Evolutionary conservation across 371 early-diverging fungal species (phyloP).

Genomic region (Mucor mucedo): DNA sequence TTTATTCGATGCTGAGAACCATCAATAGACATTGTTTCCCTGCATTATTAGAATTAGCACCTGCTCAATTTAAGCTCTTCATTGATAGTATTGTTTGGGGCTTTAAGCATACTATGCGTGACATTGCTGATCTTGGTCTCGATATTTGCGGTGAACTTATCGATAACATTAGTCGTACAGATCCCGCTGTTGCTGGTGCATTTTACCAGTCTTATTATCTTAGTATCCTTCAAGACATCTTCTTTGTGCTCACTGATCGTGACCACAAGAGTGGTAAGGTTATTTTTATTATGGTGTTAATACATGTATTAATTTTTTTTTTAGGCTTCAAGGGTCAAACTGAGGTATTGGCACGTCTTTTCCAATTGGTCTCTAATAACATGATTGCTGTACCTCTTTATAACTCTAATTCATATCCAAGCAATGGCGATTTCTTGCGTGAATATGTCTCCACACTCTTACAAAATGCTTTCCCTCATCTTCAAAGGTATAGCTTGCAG

Average conservation of each 20-base stretch:
- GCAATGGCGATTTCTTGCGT: slow-evolving; percentile 79
- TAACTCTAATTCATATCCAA: slow-evolving; percentile 73
- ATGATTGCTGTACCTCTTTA: slow-evolving; percentile 85
- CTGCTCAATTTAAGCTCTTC: slow-evolving; percentile 87
- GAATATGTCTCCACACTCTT: slow-evolving; percentile 84
- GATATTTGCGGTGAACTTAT: slow-evolving; percentile 86
- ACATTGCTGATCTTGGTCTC: slow-evolving; percentile 93
- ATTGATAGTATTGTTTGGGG: slow-evolving; percentile 96
- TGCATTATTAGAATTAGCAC: slow-evolving; percentile 82
- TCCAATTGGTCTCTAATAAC: slow-evolving; percentile 82
- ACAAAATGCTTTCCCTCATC: slow-evolving; percentile 90
- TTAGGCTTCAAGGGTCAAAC: slow-evolving; percentile 86
- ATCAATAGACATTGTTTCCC: slow-evolving; percentile 90
- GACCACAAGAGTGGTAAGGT: slow-evolving; percentile 95
- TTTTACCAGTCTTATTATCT: slow-evolving; percentile 93
- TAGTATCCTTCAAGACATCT: slow-evolving; percentile 90
- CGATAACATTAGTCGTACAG: slow-evolving; percentile 75
- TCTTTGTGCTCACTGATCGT: slow-evolving; percentile 94
- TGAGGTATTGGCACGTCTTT: slow-evolving; percentile 87
- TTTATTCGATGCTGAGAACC: slow-evolving; percentile 88
- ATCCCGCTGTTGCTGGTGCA: slow-evolving; percentile 77
- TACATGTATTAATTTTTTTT: background rate
- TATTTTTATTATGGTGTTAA: background rate
- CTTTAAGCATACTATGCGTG: slow-evolving; percentile 98
- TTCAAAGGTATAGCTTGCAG: slow-evolving; percentile 64